Percentiles rank a stretch among this genome's conserved stretches.
Conservation (phyloP, 768 basidiomycete species). For the Piloderma croceum region DNA sequence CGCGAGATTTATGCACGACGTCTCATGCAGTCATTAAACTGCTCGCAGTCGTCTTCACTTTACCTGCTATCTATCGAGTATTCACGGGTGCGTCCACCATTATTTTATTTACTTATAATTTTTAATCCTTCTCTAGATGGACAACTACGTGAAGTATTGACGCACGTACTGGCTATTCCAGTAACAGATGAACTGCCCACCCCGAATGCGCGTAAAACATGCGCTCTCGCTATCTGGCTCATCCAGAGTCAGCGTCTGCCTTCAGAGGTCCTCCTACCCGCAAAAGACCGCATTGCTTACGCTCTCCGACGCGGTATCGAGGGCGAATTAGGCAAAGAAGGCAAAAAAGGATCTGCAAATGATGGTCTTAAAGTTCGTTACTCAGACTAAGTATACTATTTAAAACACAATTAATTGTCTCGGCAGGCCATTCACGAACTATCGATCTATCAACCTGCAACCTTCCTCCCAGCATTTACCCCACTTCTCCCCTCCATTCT, state of each 20-base stretch:
- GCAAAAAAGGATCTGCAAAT: slow-evolving; percentile 76
- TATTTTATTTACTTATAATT: slow-evolving; percentile 4
- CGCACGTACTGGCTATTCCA: slow-evolving; percentile 65
- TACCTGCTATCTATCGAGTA: slow-evolving; percentile 51
- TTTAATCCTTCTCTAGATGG: slow-evolving; percentile 36
- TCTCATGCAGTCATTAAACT: slow-evolving; percentile 66
- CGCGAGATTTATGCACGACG: slow-evolving; percentile 72
- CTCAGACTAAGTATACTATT: slow-evolving; percentile 4
- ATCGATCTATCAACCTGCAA: slow-evolving; percentile 51
- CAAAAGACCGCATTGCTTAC: slow-evolving; percentile 61
- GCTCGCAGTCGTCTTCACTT: slow-evolving; percentile 53
- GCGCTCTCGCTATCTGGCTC: slow-evolving; percentile 69
- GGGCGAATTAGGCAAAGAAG: slow-evolving; percentile 83
- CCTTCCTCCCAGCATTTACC: slow-evolving; percentile 66
- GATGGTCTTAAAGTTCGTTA: slow-evolving; percentile 68
- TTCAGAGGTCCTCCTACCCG: slow-evolving; percentile 50
- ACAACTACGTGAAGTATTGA: slow-evolving; percentile 56
- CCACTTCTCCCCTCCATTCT: slow-evolving; percentile 59
- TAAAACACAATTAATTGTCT: slow-evolving; percentile 10
- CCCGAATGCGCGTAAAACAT: slow-evolving; percentile 83
- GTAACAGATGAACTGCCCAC: slow-evolving; percentile 65
- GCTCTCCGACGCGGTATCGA: slow-evolving; percentile 73
- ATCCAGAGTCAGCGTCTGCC: slow-evolving; percentile 70
- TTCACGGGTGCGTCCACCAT: slow-evolving; percentile 50
- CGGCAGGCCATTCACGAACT: slow-evolving; percentile 79